Evolutionary conservation across 2,329 filamentous ascomycete genomes (phyloP).

Genomic region (Hawksworthiomyces lignivorus): DNA sequence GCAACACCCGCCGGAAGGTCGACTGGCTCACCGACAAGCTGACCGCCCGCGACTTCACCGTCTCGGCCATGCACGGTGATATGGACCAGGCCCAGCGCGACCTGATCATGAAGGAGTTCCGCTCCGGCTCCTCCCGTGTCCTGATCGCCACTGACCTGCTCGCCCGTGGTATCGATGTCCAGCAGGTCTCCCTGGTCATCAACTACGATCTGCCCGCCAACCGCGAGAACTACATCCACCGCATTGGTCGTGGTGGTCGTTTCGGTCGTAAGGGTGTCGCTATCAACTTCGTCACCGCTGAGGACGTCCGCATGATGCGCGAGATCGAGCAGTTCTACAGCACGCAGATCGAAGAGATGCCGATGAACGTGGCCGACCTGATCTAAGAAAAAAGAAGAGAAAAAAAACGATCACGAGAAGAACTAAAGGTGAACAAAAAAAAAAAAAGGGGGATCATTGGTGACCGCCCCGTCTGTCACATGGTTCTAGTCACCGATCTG

Average conservation of each 20-base stretch:
- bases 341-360: conserved; percentile 99
- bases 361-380: conserved; percentile 80
- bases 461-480: too few relatives aligned
- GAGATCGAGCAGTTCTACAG: conserved; percentile 99
- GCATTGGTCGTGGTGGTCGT: conserved; percentile 98
- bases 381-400: conserved; percentile 43
- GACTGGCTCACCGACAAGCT: conserved; percentile 99
- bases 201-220: conserved; percentile 99
- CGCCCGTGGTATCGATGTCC: conserved; percentile 99
- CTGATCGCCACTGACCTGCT: conserved; percentile 96
- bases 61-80: conserved; percentile 99
- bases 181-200: conserved; percentile 99
- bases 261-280: conserved; percentile 99
- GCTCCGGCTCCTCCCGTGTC: conserved; percentile 95
- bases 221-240: conserved; percentile 99
- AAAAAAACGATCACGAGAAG: too few relatives aligned
- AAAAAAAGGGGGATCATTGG: too few relatives aligned
- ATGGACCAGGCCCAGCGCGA: conserved; percentile 98
- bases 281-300: conserved; percentile 99
- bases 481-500: too few relatives aligned
- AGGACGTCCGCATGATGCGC: conserved; percentile 99
- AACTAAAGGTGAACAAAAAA: too few relatives aligned
- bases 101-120: conserved; percentile 99
- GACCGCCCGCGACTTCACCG: conserved; percentile 95
- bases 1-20: conserved; percentile 99